phyloP scores from a whole-genome alignment of 2,329 filamentous ascomycete species.

The Colletotrichum zoysiae region DNA sequence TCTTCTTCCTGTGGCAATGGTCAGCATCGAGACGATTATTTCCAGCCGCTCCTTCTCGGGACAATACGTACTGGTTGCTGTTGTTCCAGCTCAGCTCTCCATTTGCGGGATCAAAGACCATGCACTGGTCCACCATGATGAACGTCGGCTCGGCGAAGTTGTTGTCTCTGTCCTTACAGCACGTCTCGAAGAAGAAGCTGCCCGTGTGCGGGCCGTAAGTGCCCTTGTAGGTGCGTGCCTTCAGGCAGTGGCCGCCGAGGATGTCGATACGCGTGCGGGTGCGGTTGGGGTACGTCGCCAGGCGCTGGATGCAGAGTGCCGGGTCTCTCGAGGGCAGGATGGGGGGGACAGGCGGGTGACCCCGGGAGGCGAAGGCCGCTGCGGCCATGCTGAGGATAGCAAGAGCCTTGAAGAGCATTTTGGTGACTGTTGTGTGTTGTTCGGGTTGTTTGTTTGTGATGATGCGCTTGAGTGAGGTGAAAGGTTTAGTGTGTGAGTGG shows the following conservation, averaged over 20 bases:
- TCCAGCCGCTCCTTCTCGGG: too few species aligned
- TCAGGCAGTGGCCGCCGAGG: slow-evolving; percentile 6
- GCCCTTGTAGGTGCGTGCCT: slow-evolving; percentile 22
- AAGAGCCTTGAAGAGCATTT: neutral
- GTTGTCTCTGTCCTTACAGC: slow-evolving; percentile 18
- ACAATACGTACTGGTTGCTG: neutral
- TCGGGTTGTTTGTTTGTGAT: neutral
- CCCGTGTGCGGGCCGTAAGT: slow-evolving; percentile 22
- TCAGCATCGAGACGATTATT: too few species aligned
- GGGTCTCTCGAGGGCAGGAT: slow-evolving; percentile 1
- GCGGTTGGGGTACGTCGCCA: slow-evolving; percentile 17
- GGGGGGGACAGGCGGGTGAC: neutral
- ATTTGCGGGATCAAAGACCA: slow-evolving; percentile 5
- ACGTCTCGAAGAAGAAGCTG: slow-evolving; percentile 19
- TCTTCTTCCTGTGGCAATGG: neutral
- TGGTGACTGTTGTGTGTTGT: neutral
- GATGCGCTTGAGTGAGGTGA: neutral
- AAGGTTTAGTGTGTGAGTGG: neutral
- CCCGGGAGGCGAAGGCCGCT: neutral
- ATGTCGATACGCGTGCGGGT: neutral
- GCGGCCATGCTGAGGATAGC: neutral
- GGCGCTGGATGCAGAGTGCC: slow-evolving; percentile 17
- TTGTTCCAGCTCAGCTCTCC: slow-evolving; percentile 1
- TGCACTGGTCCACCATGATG: slow-evolving; percentile 15
- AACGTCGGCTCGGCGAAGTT: slow-evolving; percentile 16